phyloP scores from a whole-genome alignment of 768 basidiomycete genomes.

The Leccinum aurantiacum region DNA sequence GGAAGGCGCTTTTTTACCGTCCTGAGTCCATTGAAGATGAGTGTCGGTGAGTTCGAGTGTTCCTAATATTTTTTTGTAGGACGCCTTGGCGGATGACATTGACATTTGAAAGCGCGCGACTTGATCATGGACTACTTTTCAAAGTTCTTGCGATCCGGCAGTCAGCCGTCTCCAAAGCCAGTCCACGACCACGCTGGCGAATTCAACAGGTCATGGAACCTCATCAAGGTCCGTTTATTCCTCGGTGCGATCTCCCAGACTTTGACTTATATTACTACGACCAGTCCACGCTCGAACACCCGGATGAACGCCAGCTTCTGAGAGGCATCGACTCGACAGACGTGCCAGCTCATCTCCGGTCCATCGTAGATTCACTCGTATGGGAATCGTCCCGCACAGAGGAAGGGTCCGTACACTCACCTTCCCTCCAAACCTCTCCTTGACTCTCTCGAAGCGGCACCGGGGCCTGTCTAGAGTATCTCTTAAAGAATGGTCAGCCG shows the following conservation, averaged over 20 bases:
- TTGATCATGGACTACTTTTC: conserved; percentile 79
- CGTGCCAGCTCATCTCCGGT: conserved; percentile 72
- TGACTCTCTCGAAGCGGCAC: conserved; percentile 56
- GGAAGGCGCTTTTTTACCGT: conserved; percentile 62
- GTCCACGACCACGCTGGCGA: conserved; percentile 67
- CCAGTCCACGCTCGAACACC: conserved; percentile 80
- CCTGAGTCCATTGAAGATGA: conserved; percentile 79
- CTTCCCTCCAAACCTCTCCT: conserved; percentile 5
- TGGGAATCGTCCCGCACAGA: conserved; percentile 84
- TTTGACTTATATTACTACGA: conserved; percentile 10
- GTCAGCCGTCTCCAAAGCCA: conserved; percentile 46
- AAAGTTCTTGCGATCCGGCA: conserved; percentile 59
- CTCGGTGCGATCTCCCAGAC: neutral
- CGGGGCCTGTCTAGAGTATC: conserved; percentile 87
- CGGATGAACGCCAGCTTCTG: conserved; percentile 85
- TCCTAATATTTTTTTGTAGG: conserved; percentile 68
- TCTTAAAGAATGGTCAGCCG: conserved; percentile 77
- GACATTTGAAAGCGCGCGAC: conserved; percentile 12
- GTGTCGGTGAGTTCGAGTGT: conserved; percentile 71
- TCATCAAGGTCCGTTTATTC: conserved; percentile 56
- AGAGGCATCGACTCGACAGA: conserved; percentile 80
- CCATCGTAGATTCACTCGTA: conserved; percentile 84
- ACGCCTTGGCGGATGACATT: conserved; percentile 21
- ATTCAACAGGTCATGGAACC: conserved; percentile 74
- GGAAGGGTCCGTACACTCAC: conserved; percentile 65